phyloP scores from a whole-genome alignment of 2,329 filamentous ascomycete species.

The Arthrobotrys sinensis region DNA sequence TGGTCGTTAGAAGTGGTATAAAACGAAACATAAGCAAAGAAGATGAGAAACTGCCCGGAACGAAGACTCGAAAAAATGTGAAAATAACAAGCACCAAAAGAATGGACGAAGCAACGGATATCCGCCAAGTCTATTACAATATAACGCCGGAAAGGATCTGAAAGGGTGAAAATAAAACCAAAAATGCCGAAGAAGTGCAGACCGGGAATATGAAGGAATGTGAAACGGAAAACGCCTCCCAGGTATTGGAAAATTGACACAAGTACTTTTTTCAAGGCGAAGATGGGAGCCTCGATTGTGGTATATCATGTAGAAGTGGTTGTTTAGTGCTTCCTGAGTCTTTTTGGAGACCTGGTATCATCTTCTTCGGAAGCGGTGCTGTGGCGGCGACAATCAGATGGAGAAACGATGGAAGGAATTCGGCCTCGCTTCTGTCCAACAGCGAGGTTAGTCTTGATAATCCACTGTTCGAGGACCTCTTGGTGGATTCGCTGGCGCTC shows the following conservation, averaged over 20 bases:
- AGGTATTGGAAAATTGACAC: constrained; percentile 54
- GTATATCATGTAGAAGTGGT: constrained; percentile 34
- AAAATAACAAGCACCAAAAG: constrained; percentile 54
- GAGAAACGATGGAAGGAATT: constrained; percentile 33
- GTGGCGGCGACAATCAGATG: constrained; percentile 50
- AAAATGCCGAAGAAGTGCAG: constrained; percentile 37
- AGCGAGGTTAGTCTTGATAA: constrained; percentile 57
- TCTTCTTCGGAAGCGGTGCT: constrained; percentile 58
- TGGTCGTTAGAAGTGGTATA: constrained; percentile 59
- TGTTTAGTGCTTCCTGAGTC: constrained; percentile 54
- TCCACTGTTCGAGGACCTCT: constrained; percentile 58
- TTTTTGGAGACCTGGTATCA: constrained; percentile 49
- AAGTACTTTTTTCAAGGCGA: constrained; percentile 53
- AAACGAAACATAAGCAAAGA: constrained; percentile 31
- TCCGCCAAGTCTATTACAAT: constrained; percentile 61
- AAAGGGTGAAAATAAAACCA: constrained; percentile 12
- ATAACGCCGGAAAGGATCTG: constrained; percentile 46
- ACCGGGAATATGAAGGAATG: constrained; percentile 35
- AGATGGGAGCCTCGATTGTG: constrained; percentile 27
- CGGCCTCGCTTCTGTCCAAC: constrained; percentile 55
- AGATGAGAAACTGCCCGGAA: constrained; percentile 30
- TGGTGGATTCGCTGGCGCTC: constrained; percentile 58
- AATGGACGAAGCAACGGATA: constrained; percentile 59
- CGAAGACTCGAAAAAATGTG: constrained; percentile 8
- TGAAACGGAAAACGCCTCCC: constrained; percentile 52